Evolutionary conservation across 2,329 filamentous ascomycete species (phyloP).

Genomic region (Claviceps sp.): DNA sequence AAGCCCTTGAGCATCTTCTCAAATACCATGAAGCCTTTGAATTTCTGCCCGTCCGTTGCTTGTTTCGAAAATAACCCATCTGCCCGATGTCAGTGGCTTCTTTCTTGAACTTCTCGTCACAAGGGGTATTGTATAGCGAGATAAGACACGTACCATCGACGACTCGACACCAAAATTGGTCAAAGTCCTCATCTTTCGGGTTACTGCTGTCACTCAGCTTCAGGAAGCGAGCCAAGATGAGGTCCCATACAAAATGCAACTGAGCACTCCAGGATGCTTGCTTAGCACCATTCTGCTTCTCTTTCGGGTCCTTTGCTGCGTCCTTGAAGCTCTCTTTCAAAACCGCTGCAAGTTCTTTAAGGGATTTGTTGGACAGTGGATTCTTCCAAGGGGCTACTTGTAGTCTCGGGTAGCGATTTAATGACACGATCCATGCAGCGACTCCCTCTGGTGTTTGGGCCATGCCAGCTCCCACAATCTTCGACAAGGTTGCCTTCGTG

Average conservation of each 20-base stretch:
- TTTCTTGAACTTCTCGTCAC: not conserved
- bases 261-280: slow-evolving; percentile 68
- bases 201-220: slow-evolving; percentile 16
- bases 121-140: not conserved
- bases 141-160: slow-evolving; percentile 57
- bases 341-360: slow-evolving; percentile 57
- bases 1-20: slow-evolving; percentile 53
- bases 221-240: slow-evolving; percentile 49
- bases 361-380: slow-evolving; percentile 56
- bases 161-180: slow-evolving; percentile 71
- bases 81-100: slow-evolving; percentile 22
- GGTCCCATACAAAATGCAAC: slow-evolving; percentile 77
- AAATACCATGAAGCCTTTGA: slow-evolving; percentile 81
- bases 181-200: slow-evolving; percentile 38
- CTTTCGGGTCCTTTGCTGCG: slow-evolving; percentile 30
- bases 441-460: slow-evolving; percentile 78
- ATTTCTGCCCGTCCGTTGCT: slow-evolving; percentile 79
- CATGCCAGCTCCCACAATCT: slow-evolving; percentile 49
- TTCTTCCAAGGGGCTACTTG: slow-evolving; percentile 63
- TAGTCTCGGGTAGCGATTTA: slow-evolving; percentile 48
- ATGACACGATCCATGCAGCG: slow-evolving; percentile 69
- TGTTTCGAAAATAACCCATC: slow-evolving; percentile 72
- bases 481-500: slow-evolving; percentile 47
- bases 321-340: slow-evolving; percentile 60
- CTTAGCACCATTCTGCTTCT: slow-evolving; percentile 33